Conservation (phyloP, 1,284 basidiomycete genomes). For the Boletus smithii region DNA sequence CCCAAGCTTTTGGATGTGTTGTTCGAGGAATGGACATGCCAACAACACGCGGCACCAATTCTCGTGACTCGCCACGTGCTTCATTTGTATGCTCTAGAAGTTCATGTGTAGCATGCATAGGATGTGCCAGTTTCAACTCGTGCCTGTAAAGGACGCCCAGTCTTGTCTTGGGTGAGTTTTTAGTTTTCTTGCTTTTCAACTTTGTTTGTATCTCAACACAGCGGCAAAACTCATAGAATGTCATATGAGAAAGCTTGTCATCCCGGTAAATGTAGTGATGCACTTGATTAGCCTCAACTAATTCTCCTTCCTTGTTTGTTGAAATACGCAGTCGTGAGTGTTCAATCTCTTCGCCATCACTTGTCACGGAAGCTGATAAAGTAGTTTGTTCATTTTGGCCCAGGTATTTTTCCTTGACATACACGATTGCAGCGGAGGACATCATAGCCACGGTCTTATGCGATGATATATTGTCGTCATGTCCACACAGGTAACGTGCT, state of each 20-base stretch:
- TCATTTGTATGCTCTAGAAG: conserved; percentile 19
- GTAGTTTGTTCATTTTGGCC: too few relatives aligned
- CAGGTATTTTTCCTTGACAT: too few relatives aligned
- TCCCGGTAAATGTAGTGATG: conserved; percentile 2
- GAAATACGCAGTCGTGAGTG: not conserved
- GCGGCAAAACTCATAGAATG: conserved; percentile 13
- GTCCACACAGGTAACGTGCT: conserved; percentile 6
- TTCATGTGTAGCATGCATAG: conserved; percentile 11
- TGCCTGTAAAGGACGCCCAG: conserved; percentile 7
- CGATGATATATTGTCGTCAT: conserved; percentile 7
- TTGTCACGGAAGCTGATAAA: too few relatives aligned
- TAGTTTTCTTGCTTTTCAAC: not conserved
- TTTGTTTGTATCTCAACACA: not conserved
- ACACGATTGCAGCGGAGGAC: not conserved
- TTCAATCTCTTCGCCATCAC: too few relatives aligned
- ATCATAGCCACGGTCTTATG: conserved; percentile 10
- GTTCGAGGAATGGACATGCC: conserved; percentile 27
- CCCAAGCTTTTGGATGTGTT: conserved; percentile 7
- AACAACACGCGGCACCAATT: conserved; percentile 19
- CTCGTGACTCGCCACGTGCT: not conserved
- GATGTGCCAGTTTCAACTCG: not conserved
- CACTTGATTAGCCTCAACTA: not conserved
- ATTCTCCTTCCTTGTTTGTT: not conserved
- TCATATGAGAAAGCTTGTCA: not conserved
- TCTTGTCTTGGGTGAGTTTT: conserved; percentile 4